phyloP scores from a whole-genome alignment of 345 rosid species.

The Gossypium longicalyx region DNA sequence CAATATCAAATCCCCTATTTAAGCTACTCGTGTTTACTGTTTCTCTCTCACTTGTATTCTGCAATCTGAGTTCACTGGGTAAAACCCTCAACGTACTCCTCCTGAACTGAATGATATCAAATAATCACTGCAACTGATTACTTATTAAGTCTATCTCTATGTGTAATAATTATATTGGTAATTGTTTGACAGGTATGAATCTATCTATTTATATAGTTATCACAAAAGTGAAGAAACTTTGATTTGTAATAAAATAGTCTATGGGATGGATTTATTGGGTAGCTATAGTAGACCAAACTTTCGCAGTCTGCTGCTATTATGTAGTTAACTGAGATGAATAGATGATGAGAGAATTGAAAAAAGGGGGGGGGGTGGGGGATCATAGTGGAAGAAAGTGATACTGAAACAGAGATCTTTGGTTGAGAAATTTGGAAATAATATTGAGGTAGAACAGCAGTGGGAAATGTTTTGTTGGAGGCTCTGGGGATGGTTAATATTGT shows the following conservation, averaged over 20 bases:
- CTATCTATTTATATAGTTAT: not conserved
- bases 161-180: not conserved
- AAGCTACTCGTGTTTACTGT: not conserved
- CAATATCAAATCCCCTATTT: not conserved
- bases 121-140: not conserved
- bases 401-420: not conserved
- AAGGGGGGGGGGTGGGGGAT: not conserved
- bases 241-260: not conserved
- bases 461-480: not conserved
- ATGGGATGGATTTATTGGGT: not conserved
- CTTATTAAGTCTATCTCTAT: not conserved
- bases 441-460: not conserved
- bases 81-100: not conserved
- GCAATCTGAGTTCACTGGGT: not conserved
- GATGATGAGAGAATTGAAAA: not conserved
- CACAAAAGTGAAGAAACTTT: too few relatives aligned
- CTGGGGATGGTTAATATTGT: not conserved
- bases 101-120: not conserved
- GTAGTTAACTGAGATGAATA: too few relatives aligned
- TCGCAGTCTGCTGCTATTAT: too few relatives aligned
- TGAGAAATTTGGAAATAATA: conserved; percentile 3
- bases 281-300: too few relatives aligned
- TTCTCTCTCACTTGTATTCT: not conserved
- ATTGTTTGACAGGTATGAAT: not conserved
- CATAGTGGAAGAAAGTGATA: not conserved